Conservation (phyloP, 257 asterid genomes). For the Rhazya stricta region DNA sequence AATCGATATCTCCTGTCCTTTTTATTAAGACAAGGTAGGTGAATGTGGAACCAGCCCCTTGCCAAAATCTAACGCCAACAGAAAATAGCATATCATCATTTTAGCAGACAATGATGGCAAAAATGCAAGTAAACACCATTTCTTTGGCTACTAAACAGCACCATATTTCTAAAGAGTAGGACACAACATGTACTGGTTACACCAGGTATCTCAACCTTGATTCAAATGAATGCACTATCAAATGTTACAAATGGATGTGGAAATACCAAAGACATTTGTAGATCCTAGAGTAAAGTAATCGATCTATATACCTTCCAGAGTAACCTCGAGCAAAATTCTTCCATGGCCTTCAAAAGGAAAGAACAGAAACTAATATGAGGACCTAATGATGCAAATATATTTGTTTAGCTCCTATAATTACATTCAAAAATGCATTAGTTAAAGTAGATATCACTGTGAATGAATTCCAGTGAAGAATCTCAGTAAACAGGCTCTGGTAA, state of each 20-base stretch:
- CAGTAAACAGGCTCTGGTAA: conserved; percentile 14
- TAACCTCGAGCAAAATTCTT: conserved; percentile 8
- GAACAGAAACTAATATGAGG: not conserved
- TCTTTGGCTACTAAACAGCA: too few relatives aligned
- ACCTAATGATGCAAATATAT: not conserved
- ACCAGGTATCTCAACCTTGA: not conserved
- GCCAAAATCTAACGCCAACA: too few relatives aligned
- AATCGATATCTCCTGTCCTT: too few relatives aligned
- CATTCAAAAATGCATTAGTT: not conserved
- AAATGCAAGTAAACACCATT: too few relatives aligned
- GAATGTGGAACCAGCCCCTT: too few relatives aligned
- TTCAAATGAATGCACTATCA: not conserved
- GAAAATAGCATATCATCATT: too few relatives aligned
- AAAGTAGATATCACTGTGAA: not conserved
- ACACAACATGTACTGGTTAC: too few relatives aligned
- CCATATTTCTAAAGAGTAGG: too few relatives aligned
- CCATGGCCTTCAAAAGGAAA: not conserved
- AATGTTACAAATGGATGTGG: not conserved
- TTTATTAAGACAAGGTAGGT: too few relatives aligned
- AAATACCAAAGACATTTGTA: not conserved
- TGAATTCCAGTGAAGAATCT: not conserved
- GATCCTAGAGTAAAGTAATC: not conserved
- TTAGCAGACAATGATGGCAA: too few relatives aligned
- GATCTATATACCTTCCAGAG: not conserved
- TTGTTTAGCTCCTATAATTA: conserved; percentile 3